Conservation (phyloP, 768 basidiomycete species). For the Clitopilus passeckerianus region DNA sequence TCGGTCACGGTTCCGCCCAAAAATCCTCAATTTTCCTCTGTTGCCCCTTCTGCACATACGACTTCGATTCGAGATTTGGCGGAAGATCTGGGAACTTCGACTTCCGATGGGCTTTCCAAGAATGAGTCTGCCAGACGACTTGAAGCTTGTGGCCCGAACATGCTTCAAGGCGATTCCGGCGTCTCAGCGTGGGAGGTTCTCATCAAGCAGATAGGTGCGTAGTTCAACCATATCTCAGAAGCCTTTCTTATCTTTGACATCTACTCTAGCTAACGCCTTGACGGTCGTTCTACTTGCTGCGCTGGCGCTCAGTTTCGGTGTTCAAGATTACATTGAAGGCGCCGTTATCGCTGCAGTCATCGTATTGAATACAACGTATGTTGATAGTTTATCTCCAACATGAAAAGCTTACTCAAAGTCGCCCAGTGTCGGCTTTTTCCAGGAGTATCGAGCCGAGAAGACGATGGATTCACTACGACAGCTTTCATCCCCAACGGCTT, state of each 20-base stretch:
- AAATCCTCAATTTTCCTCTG: slow-evolving; percentile 23
- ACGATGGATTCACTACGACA: slow-evolving; percentile 46
- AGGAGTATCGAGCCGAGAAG: slow-evolving; percentile 44
- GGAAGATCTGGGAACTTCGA: slow-evolving; percentile 26
- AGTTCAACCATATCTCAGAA: background rate
- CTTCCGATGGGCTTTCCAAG: slow-evolving; percentile 28
- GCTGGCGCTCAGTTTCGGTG: slow-evolving; percentile 50
- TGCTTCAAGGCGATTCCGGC: slow-evolving; percentile 26
- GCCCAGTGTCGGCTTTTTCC: slow-evolving; percentile 35
- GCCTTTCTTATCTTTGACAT: no score
- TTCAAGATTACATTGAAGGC: slow-evolving; percentile 48
- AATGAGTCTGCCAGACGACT: slow-evolving; percentile 29
- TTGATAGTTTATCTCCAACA: background rate
- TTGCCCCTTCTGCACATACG: slow-evolving; percentile 27
- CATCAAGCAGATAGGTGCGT: slow-evolving; percentile 27
- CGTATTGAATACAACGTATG: slow-evolving; percentile 34
- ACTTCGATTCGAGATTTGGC: slow-evolving; percentile 20
- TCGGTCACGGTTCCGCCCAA: slow-evolving; percentile 27
- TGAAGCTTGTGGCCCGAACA: slow-evolving; percentile 25
- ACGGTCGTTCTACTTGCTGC: slow-evolving; percentile 29
- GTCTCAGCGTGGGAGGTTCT: slow-evolving; percentile 29
- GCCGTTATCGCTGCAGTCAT: slow-evolving; percentile 44
- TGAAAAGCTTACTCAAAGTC: background rate
- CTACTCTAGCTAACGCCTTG: slow-evolving; percentile 34
- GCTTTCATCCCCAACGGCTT: slow-evolving; percentile 41